Percentiles rank a stretch among this genome's conserved stretches.
phyloP scores from a whole-genome alignment of 2,329 filamentous ascomycete species.

The Fusarium acutatum region DNA sequence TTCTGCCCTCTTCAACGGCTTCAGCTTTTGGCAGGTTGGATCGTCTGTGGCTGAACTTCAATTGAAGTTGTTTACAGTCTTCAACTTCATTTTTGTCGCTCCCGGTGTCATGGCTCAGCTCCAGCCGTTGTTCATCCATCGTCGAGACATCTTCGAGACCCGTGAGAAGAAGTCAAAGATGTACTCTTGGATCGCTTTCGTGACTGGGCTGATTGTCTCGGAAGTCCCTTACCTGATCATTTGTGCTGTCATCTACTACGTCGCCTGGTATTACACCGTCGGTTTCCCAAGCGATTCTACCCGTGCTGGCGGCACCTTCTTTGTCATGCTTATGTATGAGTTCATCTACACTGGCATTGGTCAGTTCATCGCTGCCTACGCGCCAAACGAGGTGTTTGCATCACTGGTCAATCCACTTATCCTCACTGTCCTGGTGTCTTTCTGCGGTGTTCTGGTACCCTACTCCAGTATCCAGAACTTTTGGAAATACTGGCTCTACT shows the following conservation, averaged over 20 bases:
- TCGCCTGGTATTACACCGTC: slow-evolving; percentile 67
- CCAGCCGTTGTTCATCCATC: slow-evolving; percentile 58
- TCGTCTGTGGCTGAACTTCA: slow-evolving; percentile 60
- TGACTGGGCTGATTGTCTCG: slow-evolving; percentile 59
- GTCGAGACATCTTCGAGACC: slow-evolving; percentile 58
- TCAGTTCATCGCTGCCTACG: slow-evolving; percentile 70
- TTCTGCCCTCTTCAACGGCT: slow-evolving; percentile 67
- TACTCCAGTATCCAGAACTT: slow-evolving; percentile 69
- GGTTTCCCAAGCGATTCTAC: slow-evolving; percentile 56
- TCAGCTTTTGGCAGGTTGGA: slow-evolving; percentile 69
- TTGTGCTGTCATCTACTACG: slow-evolving; percentile 57
- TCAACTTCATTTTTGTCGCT: slow-evolving; percentile 71
- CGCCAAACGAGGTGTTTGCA: slow-evolving; percentile 68
- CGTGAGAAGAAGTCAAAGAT: slow-evolving; percentile 61
- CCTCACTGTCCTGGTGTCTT: slow-evolving; percentile 68
- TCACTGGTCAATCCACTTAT: slow-evolving; percentile 65
- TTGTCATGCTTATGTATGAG: slow-evolving; percentile 67
- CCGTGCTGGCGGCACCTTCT: slow-evolving; percentile 61
- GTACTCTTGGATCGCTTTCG: slow-evolving; percentile 69
- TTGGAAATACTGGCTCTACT: slow-evolving; percentile 75
- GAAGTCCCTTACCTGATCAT: slow-evolving; percentile 57
- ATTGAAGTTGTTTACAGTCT: slow-evolving; percentile 65
- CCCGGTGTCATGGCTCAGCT: slow-evolving; percentile 62
- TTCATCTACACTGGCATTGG: slow-evolving; percentile 69
- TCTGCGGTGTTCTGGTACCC: slow-evolving; percentile 80